Evolutionary conservation across 495 filamentous ascomycete genomes (phyloP), one percentile per base, ranked within the genome.

Genomic region (Penicillium taxi): DNA sequence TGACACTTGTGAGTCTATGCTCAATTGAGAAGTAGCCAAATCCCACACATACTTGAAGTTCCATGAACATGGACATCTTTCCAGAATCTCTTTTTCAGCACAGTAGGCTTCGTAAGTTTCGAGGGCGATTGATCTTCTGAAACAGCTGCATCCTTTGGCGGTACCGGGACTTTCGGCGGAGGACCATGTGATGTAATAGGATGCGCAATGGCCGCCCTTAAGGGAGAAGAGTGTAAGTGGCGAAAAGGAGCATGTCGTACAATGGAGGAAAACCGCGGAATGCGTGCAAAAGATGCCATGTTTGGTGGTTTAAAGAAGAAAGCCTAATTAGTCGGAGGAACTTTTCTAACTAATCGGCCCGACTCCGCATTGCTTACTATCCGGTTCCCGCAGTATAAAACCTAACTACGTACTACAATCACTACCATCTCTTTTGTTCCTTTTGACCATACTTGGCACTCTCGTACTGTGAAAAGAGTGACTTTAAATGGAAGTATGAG

Each of bases 151-250:
- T 77, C 41, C 30, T 75, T 71, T 3, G 70, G 54, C 7, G 86
- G 75, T 9, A 69, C 56, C 1, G 89, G 88, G 6, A 82, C 74
- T 44, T 77, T 70, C 1, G 90, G 90, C 3, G 90, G 90, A 27
- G 90, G 90, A 4, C 86, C 90, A 35, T 85, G 78, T 15, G 84
- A 79, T 25, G 84, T 85, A 35, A 85, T 72, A 20, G 87, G 79
- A 13, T 81, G 67, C 13, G 78, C 70, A 32, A 67, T 72, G 9
- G 81, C 81, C 17, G 59, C 55, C 33, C 54, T 53, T n/a, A 63
- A 43, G 8, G 69, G 25, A 5, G 69, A 69, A 4, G 69, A 74
- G 53, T 80, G 73, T n/a, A 84, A 64, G 20, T 58, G 61, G 20
- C 41, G 26, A 24, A 45, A 38, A 22, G 36, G 34, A 45, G 46